Evolutionary conservation across 2,329 filamentous ascomycete genomes (phyloP), one percentile per base, ranked within the genome.

Genomic region (Cladosporium sp.): DNA sequence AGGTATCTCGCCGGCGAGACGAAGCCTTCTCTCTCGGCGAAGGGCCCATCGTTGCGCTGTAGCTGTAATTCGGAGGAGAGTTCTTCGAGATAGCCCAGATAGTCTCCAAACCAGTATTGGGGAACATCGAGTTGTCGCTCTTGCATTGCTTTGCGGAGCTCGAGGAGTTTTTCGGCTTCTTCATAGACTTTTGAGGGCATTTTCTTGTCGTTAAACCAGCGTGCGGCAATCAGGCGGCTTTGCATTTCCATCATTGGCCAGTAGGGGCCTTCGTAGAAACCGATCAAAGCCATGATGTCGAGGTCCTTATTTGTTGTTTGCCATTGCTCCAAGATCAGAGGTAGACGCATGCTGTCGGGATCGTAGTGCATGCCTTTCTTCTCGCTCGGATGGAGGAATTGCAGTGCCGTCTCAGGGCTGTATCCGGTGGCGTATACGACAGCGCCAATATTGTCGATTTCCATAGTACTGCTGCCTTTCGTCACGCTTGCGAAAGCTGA

Each of bases 181-280:
- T 66, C 63, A 36, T 59, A 61, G 3, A 54, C 49, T 8, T 46
- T 49, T 7, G 32, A 39, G 11, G 45, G 42, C 1, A 38, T 6
- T 22, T 30, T 18, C 9, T 47, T 41, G 49, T 79, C 77, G 0
- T 66, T 67, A 18, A 59, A 47, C 85, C 86, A 91, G 9, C 80
- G 64, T 11, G 76, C 66, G 0, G 83, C 75, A 5, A 91, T 70
- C 54, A 86, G 77, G 1, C 85, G 78, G 2, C 88, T 84, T 67
- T 94, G 88, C 84, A 90, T 87, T 65, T 93, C 88, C 77, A 92
- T 89, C 0, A 90, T 82, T 1, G 85, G 85, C 88, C 88, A 94
- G 64, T 88, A 93, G 0, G 88, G 87, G 0, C 86, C 86, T 53
- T 88, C 79, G 62, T 94, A 94, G 67, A 90, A 89, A 0, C 88